Conservation (phyloP, 1,284 basidiomycete genomes). For the Sporisorium exsertum region DNA sequence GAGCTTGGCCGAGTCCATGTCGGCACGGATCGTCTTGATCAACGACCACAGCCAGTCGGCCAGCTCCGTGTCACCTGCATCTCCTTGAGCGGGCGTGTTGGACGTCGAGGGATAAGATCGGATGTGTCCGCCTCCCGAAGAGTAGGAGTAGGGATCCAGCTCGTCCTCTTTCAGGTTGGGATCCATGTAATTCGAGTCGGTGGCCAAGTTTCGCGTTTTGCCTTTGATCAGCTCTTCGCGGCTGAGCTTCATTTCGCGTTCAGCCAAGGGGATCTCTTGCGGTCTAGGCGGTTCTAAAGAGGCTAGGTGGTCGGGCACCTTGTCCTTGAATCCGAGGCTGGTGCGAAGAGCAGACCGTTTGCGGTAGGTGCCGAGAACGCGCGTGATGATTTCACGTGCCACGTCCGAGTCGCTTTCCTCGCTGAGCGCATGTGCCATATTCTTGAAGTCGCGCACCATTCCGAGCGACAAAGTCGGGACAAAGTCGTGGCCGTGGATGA, state of each 20-base stretch:
- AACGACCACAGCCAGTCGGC: constrained; percentile 62
- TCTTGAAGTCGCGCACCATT: constrained; percentile 72
- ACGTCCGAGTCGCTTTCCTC: constrained; percentile 59
- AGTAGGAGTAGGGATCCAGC: constrained; percentile 45
- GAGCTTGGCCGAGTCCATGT: constrained; percentile 56
- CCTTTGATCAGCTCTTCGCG: constrained; percentile 55
- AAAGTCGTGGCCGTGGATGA: constrained; percentile 71
- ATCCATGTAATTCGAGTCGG: constrained; percentile 50
- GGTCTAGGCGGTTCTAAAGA: constrained; percentile 40
- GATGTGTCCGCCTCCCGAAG: constrained; percentile 32
- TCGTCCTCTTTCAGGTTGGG: constrained; percentile 48
- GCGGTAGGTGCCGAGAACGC: constrained; percentile 68
- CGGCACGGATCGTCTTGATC: constrained; percentile 64
- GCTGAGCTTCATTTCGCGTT: constrained; percentile 45
- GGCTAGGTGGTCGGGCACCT: constrained; percentile 22
- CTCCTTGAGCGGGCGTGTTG: neutral
- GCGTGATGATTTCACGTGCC: constrained; percentile 72
- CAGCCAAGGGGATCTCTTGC: constrained; percentile 38
- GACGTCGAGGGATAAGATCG: constrained; percentile 11
- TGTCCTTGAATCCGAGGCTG: constrained; percentile 17
- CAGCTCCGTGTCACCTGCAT: constrained; percentile 39
- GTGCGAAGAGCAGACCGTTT: constrained; percentile 45
- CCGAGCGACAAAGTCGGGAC: constrained; percentile 71
- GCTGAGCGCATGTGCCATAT: constrained; percentile 68
- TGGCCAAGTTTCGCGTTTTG: constrained; percentile 51